Evolutionary conservation across 768 basidiomycete genomes (phyloP).

Genomic region (Termitomyces sp.): DNA sequence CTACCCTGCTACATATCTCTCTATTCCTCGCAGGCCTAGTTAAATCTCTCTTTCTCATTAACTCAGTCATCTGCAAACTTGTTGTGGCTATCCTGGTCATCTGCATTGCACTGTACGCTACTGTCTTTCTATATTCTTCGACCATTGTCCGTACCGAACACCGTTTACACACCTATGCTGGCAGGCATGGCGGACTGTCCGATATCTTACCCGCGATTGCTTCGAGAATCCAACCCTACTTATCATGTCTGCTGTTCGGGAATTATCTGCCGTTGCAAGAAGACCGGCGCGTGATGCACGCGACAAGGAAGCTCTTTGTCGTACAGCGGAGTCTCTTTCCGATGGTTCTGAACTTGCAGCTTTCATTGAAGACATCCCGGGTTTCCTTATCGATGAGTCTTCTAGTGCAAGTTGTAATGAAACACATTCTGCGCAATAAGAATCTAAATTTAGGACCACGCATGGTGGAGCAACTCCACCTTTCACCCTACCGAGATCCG

Average conservation of each 20-base stretch:
- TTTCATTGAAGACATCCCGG: conserved; percentile 29
- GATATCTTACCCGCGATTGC: conserved; percentile 11
- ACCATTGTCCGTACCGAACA: conserved; percentile 29
- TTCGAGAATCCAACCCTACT: neutral
- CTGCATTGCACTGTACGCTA: conserved; percentile 22
- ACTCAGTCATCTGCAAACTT: conserved; percentile 23
- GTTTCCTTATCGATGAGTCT: conserved; percentile 5
- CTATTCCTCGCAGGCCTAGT: conserved; percentile 45
- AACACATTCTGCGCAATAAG: neutral
- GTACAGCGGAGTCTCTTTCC: conserved; percentile 24
- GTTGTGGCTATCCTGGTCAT: conserved; percentile 22
- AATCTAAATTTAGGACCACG: conserved; percentile 6
- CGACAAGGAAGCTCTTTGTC: conserved; percentile 29
- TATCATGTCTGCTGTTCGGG: conserved; percentile 21
- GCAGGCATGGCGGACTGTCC: conserved; percentile 18
- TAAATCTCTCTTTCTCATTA: conserved; percentile 32
- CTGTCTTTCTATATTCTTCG: conserved; percentile 24
- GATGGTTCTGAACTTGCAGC: conserved; percentile 26
- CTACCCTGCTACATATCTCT: conserved; percentile 40
- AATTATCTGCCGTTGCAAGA: conserved; percentile 20
- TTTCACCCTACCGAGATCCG: neutral
- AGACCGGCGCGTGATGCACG: conserved; percentile 25
- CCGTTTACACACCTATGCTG: conserved; percentile 27
- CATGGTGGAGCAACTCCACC: conserved; percentile 4
- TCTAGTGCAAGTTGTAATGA: conserved; percentile 1